Evolutionary conservation across 2,329 filamentous ascomycete species (phyloP).

Genomic region (Stagonosporopsis chrysanthemi): DNA sequence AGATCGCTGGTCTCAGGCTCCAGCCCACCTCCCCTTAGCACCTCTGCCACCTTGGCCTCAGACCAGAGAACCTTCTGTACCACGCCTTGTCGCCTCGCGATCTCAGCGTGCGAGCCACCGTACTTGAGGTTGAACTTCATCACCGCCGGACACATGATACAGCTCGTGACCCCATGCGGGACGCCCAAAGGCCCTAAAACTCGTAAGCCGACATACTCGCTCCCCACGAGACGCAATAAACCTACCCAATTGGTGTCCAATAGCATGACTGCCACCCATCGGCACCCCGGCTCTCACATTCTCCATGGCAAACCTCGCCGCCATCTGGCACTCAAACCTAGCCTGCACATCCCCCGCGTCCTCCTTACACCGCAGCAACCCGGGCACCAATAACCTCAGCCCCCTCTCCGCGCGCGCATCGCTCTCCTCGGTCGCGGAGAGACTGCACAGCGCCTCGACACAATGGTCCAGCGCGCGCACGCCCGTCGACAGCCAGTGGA

Average conservation of each 20-base stretch:
- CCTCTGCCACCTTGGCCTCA: neutral
- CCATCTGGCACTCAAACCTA: neutral
- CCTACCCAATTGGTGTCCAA: constrained; percentile 5
- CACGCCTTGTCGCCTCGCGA: neutral
- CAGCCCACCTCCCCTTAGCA: neutral
- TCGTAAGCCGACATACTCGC: neutral
- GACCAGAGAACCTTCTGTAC: neutral
- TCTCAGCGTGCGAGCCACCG: neutral
- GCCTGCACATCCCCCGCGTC: neutral
- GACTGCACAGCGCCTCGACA: constrained; percentile 3
- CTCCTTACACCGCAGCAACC: neutral
- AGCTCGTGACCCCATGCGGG: constrained; percentile 6
- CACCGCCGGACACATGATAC: constrained; percentile 4
- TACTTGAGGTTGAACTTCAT: constrained; percentile 1
- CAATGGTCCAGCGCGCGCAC: constrained; percentile 47
- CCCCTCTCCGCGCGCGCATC: neutral
- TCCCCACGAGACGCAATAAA: neutral
- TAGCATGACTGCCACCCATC: constrained; percentile 5
- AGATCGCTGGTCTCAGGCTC: neutral
- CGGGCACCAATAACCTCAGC: neutral
- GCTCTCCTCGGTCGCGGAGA: neutral
- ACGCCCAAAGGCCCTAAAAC: neutral
- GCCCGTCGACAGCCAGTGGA: constrained; percentile 66
- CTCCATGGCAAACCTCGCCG: constrained; percentile 1
- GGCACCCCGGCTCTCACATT: neutral